Percentiles rank a stretch among this genome's conserved stretches.
These are phyloP conservation scores for Plasmodium vivax DNA, from an alignment of 169 alveolate genomes.

Conservation along the genomic window DNA sequence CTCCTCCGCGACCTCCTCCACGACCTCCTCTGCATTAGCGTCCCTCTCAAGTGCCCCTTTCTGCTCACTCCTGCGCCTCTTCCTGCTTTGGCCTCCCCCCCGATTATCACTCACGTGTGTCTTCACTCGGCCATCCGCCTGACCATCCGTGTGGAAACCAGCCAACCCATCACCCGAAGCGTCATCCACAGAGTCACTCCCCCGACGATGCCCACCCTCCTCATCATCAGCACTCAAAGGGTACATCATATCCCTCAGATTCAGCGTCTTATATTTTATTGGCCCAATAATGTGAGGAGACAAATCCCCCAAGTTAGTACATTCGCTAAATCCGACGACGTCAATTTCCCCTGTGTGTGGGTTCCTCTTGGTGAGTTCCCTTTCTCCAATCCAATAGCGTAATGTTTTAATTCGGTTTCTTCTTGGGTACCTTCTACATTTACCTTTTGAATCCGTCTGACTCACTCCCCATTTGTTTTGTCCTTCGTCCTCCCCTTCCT, in stretches of 20 bases:
- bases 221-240: neutral
- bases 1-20: neutral
- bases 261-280: constrained; percentile 20
- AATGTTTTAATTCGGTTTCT: constrained; percentile 59
- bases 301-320: constrained; percentile 29
- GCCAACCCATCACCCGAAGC: neutral
- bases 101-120: neutral
- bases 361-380: constrained; percentile 53
- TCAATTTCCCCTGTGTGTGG: constrained; percentile 70
- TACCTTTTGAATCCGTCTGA: neutral
- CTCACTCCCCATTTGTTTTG: neutral
- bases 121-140: neutral
- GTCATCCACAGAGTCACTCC: neutral
- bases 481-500: neutral
- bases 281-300: constrained; percentile 71
- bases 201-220: neutral
- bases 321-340: constrained; percentile 64
- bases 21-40: neutral
- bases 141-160: neutral
- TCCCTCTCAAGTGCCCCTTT: neutral
- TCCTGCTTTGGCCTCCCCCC: neutral
- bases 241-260: constrained; percentile 9
- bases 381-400: constrained; percentile 70
- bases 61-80: neutral
- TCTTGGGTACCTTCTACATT: constrained; percentile 42